Evolutionary conservation across 352 stramenopile species (phyloP), one percentile per base, ranked within the genome.

Genomic region (Phytophthora cryptogea): DNA sequence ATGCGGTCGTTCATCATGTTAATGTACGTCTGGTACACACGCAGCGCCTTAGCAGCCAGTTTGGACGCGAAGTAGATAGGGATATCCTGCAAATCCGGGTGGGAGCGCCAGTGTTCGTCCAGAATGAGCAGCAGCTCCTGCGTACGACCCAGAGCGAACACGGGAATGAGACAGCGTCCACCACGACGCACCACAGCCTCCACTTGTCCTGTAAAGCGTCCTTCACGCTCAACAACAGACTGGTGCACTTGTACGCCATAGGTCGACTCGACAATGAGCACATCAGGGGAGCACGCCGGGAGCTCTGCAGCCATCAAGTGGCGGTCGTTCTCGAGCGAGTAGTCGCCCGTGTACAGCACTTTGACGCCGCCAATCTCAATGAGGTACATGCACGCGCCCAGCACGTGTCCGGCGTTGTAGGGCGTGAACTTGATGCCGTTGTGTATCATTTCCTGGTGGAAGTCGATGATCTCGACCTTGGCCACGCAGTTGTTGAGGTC

Each of bases 1-100:
- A 97, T 99, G 54, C 97, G 87, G 7, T 96, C 89, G 79, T 99
- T 99, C 97, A 99, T 99, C 96, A 99, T 99, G 72, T 99, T 99
- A 53, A 99, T 98, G 76, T 99, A 99, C 14, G 96, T 99, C 71
- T 99, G 95, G 85, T 99, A 99, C 17, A 99, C 95, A 32, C 97
- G 84, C 61, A 99, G 74, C 4, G 96, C 96, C 63, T 98, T 95
- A 17, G 84, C 93, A 7, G 97, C 97, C 43, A 99, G 70, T 51
- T 98, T 98, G 32, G 93, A 99, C 4, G 97, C 97, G 83, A 99
- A 99, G 73, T 98, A 99, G 66, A 99, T 99, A 11, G 97, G 97
- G 35, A 99, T 96, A 44, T 97, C 86, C 48, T 99, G 96, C 45
- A 99, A 66, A 63, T 97, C 89, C 10, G 86, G 84, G 52, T 97